Percentiles rank a stretch among this genome's conserved stretches.
phyloP scores from a whole-genome alignment of 75 land plant genomes.

The Adiantum capillusveneris region DNA sequence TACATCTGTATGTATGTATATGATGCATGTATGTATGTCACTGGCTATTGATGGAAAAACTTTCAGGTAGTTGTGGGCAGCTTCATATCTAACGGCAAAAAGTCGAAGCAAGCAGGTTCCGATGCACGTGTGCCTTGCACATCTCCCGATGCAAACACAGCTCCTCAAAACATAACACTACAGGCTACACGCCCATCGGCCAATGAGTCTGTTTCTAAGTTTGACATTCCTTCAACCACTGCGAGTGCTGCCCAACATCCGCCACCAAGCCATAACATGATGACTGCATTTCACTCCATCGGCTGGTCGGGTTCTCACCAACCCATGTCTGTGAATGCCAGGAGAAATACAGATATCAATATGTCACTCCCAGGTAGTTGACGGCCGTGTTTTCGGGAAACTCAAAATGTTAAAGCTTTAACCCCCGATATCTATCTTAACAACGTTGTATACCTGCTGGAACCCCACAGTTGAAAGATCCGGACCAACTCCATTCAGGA shows the following conservation, averaged over 20 bases:
- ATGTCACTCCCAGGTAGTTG: neutral
- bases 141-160: neutral
- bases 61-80: constrained; percentile 83
- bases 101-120: neutral
- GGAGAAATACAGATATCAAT: constrained; percentile 1
- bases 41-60: too few species aligned
- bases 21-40: constrained; percentile 11
- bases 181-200: neutral
- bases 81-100: constrained; percentile 48
- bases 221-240: neutral
- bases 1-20: constrained; percentile 10
- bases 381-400: neutral
- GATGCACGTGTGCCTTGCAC: neutral
- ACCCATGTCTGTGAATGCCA: neutral
- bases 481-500: too few species aligned
- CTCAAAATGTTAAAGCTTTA: too few species aligned
- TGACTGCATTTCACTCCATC: neutral
- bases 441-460: too few species aligned
- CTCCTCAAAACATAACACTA: neutral
- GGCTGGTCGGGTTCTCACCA: neutral
- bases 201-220: neutral
- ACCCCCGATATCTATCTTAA: too few species aligned
- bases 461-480: too few species aligned
- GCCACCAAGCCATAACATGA: neutral
- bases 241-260: neutral